These are phyloP conservation scores for Rugonectria rugulosa DNA, from an alignment of 2,329 filamentous ascomycete species.

Conservation along the genomic window DNA sequence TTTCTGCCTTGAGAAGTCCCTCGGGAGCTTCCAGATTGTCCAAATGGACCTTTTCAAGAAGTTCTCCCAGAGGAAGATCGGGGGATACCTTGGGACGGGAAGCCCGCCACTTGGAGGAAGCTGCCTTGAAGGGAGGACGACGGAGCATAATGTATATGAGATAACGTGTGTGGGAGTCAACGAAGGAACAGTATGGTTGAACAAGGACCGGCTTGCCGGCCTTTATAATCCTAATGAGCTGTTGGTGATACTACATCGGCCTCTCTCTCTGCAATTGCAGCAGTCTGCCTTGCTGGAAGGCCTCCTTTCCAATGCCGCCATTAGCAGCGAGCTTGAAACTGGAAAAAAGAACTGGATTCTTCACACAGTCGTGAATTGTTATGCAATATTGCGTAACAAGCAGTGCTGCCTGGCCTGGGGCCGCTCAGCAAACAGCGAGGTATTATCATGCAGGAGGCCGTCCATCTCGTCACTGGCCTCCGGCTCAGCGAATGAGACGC, in stretches of 20 bases:
- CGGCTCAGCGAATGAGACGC: constrained; percentile 20
- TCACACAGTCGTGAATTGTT: no score
- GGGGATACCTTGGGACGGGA: neutral
- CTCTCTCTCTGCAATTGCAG: no score
- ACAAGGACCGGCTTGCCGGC: no score
- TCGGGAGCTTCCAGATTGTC: constrained; percentile 7
- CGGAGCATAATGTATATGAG: neutral
- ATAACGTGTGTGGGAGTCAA: no score
- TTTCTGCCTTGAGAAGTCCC: constrained; percentile 23
- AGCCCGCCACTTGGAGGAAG: neutral
- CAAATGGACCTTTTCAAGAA: constrained; percentile 31
- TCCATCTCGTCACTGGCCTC: constrained; percentile 19
- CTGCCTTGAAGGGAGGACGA: neutral
- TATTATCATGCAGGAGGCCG: constrained; percentile 32
- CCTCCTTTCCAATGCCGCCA: no score
- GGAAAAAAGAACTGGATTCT: no score
- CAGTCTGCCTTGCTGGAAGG: neutral
- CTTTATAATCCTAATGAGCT: no score
- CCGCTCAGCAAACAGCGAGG: constrained; percentile 13
- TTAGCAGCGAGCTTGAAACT: no score
- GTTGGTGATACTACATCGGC: no score
- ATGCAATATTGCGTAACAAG: no score
- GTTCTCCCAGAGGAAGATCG: constrained; percentile 31
- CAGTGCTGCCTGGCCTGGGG: constrained; percentile 1
- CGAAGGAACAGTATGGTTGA: no score